Evolutionary conservation across 345 rosid species (phyloP), one percentile per base, ranked within the genome.

Genomic region (Melaleuca alternifolia): DNA sequence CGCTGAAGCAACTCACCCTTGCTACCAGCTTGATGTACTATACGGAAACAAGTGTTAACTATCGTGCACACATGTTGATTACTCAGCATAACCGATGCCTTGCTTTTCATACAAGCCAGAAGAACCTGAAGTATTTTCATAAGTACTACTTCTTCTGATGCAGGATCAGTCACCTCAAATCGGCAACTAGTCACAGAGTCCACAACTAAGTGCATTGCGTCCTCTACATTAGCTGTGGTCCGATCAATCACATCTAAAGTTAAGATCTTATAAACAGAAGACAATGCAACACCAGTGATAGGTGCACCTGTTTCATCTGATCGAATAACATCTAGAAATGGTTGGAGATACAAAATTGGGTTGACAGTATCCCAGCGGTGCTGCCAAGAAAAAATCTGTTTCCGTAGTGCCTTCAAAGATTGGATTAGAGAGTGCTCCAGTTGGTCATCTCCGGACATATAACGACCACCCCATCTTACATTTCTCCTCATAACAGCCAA

Each of bases 71-170:
- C 98, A 93, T 97, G 98, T 90, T 96, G 98, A 91, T 97, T 97
- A 85, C 98, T 94, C 89, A 96, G 93, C 94, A 93, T 93, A 87
- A 95, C 93, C 20, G 99, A 95, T 83, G 99, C 98, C 89, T 95
- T 97, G 84, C 96, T 94, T 91, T 93, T 96, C 95, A 96, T 93
- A 84, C 99, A 96, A 82, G 99, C 95, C 90, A 94, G 90, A 91
- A 97, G 98, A 91, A 97, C 99, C 90, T 95, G 96, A 90, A 97
- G 99, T 85, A 97, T 95, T 92, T 97, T 97, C 99, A 96, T 96
- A 83, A 97, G 91, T 87, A 96, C 99, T 83, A 95, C 98, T 92
- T 97, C 99, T 89, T 96, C 99, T 14, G 99, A 96, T 84, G 97
- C 96, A 88, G 99, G 98, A 93, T 97, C 99, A 61, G 98, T 95